Base-by-base conservation (phyloP, 2,329 filamentous ascomycete genomes). In the Trichoderma oligosporum region DNA sequence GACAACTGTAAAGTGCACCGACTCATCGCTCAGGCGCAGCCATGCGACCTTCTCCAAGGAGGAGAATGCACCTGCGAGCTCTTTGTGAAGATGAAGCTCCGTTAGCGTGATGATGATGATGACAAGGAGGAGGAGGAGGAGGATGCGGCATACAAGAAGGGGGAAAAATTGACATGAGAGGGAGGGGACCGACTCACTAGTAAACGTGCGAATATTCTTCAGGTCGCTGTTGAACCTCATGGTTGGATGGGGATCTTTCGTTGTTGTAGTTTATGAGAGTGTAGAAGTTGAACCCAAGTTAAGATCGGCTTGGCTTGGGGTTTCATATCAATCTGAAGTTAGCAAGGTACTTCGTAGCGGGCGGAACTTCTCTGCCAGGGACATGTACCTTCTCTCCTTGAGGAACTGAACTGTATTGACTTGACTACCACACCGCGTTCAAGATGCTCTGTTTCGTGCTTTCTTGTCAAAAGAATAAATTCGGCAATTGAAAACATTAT, bases 1-100 rank as follows among this genome's bases (percentile, higher is more conserved):
- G 61, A 97, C 93, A 67, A 97, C 89, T 60, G 94, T 97, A 75
- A 99, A 96, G 65, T 92, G 91, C 57, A 93, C 86, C 56, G 87
- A 86, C 59, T 92, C 86, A 74, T 95, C 84, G 74, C 93, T 90
- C 31, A 99, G 83, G 63, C 91, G 88, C 62, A 96, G 81, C 91
- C 92, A 96, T 44, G 89, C 91, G 61, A 95, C 87, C 72, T 93
- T 91, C 63, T 91, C 90, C 29, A 88, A 75, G 2, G 84, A 82
- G 57, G 79, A 82, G 60, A 88, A 76, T 12, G 84, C 84, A 9
- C 82, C 81, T 2, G 82, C 82, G 62, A 88, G 79, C 67, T 87
- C 84, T 86, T n/a, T 62, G 14, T n/a, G 16, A 45, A 14, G 24
- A 24, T 20, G 53, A 48, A 18, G 20, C 25, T n/a, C 4, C 27